Base-by-base conservation (phyloP, 176 grass and related monocot genomes). In the Puccinellia tenuiflora region DNA sequence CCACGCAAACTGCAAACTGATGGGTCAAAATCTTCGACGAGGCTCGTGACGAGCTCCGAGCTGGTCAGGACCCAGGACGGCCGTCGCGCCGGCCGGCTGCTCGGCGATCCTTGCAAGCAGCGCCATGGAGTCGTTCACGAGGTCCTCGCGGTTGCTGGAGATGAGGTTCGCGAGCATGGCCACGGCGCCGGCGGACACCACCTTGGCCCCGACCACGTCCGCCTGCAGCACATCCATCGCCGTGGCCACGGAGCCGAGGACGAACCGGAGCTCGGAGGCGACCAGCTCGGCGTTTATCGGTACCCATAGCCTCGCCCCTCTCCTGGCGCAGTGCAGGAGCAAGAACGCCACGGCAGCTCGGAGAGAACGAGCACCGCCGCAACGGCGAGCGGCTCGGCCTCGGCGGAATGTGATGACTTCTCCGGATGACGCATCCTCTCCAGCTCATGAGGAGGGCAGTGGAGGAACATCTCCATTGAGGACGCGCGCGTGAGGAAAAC, bases 341-440 rank as follows among this genome's bases (percentile, higher is more conserved):
- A 99, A 68, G 68, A 91, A 68, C 20, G 96, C 80, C 20, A 98
- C 84, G 88, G 93, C 39, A 98, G 83, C 85, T 98, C 96, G 9
- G 89, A 93, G 18, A 98, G 79, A 20, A 85, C 85, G 17, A 98
- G 83, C 31, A 86, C 73, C 3, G 81, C n/a, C n/a, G n/a, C n/a
- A n/a, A n/a, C 74, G 1, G 50, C 88, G 1, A 85, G 17, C 14
- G 31, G 7, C 54, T 1, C n/a, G 3, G 2, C 5, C 4, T 4
- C 33, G 39, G 12, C 25, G n/a, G n/a, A n/a, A n/a, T n/a, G n/a
- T n/a, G n/a, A n/a, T n/a, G n/a, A n/a, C n/a, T n/a, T n/a, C n/a
- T n/a, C n/a, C n/a, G n/a, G n/a, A n/a, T n/a, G n/a, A n/a, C n/a
- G n/a, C n/a, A n/a, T n/a, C n/a, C n/a, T n/a, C n/a, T n/a, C n/a